Evolutionary conservation across 2,329 filamentous ascomycete genomes (phyloP), one percentile per base, ranked within the genome.

Genomic region (Neurospora crassa): DNA sequence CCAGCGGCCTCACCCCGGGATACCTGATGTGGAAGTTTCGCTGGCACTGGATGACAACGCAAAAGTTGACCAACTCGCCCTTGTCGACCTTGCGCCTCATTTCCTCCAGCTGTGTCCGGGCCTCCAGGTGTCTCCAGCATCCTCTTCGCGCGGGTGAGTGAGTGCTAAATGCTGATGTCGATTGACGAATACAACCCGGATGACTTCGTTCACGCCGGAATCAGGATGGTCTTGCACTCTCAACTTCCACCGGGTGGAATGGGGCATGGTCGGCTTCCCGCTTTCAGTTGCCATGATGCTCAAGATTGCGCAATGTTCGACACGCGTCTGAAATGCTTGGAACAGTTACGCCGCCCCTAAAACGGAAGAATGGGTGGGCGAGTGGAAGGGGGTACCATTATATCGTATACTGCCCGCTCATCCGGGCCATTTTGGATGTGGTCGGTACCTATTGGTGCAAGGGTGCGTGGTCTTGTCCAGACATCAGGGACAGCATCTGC

Each of bases 11-110:
- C n/a, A n/a, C n/a, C n/a, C n/a, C n/a, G n/a, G n/a, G n/a, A n/a
- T 79, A 77, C 0, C 78, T 73, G 4, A 86, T 74, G 74, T 84
- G 81, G 59, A 84, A 81, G 71, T 86, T 81, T 76, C 84, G 69
- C 67, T 79, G 76, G 14, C 68, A 47, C 67, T 71, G 40, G 10
- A 74, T 74, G 18, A 74, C 1, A 16, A 73, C 73, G 5, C 73
- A 59, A 20, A 74, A 74, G 20, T 74, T 74, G 68, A 74, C 70
- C 43, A 73, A 41, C 1, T 69, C 59, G 18, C 71, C 70, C 8
- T n/a, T 43, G 18, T 67, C 10, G 8, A 68, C 47, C 20, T 34
- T 69, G 2, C 40, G 40, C 1, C n/a, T 6, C 20, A 73, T 34
- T 0, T 74, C 69, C 14, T 71, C 67, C 37, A 67, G 42, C 68